A percentile compares a stretch with the other conserved stretches of the same genome.
These are phyloP conservation scores for Salix suchowensis DNA, from an alignment of 345 rosid species.

Conservation along the genomic window DNA sequence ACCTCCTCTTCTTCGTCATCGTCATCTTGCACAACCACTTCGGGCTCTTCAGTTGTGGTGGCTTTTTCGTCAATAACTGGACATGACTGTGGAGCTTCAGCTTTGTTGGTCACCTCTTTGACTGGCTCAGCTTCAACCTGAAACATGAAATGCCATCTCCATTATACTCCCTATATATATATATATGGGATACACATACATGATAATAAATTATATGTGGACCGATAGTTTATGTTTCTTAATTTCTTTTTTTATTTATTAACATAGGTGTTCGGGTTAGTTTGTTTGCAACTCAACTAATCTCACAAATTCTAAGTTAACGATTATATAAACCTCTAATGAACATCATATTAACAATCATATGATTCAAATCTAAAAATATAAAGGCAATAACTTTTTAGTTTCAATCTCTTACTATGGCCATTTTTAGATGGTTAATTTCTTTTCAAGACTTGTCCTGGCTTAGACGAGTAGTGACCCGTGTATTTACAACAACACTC, in stretches of 20 bases:
- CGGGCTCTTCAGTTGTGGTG: conserved; percentile 6
- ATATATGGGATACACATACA: too few species aligned
- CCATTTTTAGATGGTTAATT: too few species aligned
- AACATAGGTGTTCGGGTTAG: accelerated
- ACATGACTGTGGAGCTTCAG: neutral
- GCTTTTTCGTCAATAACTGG: conserved; percentile 10
- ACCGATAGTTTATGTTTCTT: too few species aligned
- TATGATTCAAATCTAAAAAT: too few species aligned
- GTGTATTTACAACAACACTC: too few species aligned
- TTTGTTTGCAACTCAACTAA: accelerated
- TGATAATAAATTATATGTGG: too few species aligned
- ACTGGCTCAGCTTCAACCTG: conserved; percentile 13
- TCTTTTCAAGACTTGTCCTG: too few species aligned
- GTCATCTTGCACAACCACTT: conserved; percentile 9
- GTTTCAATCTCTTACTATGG: too few species aligned
- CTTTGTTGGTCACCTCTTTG: neutral
- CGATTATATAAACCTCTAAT: accelerated
- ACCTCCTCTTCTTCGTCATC: conserved; percentile 6
- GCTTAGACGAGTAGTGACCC: too few species aligned
- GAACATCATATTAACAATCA: accelerated
- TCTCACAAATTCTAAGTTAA: too few species aligned
- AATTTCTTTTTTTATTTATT: too few species aligned
- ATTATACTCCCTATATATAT: too few species aligned
- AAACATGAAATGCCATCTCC: neutral
- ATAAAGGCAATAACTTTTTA: accelerated